Conservation (phyloP, 768 basidiomycete genomes). For the Suillus subluteus region DNA sequence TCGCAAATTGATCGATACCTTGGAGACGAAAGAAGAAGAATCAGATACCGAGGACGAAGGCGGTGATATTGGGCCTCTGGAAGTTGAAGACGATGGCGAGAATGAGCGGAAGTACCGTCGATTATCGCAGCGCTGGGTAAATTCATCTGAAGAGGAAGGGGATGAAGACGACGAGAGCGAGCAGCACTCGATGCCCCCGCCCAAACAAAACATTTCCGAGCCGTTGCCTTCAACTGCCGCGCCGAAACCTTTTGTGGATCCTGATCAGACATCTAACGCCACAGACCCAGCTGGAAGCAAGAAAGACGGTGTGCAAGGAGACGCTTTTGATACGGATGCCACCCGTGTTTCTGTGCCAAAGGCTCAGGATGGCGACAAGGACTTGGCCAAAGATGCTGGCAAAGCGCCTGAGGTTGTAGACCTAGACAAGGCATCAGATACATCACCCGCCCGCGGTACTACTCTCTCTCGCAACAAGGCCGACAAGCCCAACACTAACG, state of each 20-base stretch:
- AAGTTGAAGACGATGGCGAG: constrained; percentile 39
- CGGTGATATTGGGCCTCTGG: constrained; percentile 42
- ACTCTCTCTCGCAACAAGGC: background rate
- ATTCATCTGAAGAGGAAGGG: constrained; percentile 36
- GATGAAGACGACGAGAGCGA: constrained; percentile 26
- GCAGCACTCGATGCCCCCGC: background rate
- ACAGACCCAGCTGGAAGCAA: background rate
- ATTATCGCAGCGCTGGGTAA: constrained; percentile 34
- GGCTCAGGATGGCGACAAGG: background rate
- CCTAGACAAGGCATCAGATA: background rate
- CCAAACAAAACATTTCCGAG: background rate
- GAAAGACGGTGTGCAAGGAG: background rate
- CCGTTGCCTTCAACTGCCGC: background rate
- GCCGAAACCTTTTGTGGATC: too few species aligned
- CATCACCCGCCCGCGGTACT: background rate
- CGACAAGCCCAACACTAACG: constrained; percentile 2
- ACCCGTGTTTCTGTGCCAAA: background rate
- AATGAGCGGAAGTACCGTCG: constrained; percentile 39
- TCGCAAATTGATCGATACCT: constrained; percentile 33
- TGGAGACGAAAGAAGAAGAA: constrained; percentile 33
- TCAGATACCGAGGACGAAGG: constrained; percentile 43
- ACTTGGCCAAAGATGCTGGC: background rate
- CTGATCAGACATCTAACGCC: background rate
- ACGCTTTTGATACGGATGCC: background rate
- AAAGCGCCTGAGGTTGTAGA: background rate